Conservation (phyloP, 2,329 filamentous ascomycete species). For the Grosmannia clavigera region DNA sequence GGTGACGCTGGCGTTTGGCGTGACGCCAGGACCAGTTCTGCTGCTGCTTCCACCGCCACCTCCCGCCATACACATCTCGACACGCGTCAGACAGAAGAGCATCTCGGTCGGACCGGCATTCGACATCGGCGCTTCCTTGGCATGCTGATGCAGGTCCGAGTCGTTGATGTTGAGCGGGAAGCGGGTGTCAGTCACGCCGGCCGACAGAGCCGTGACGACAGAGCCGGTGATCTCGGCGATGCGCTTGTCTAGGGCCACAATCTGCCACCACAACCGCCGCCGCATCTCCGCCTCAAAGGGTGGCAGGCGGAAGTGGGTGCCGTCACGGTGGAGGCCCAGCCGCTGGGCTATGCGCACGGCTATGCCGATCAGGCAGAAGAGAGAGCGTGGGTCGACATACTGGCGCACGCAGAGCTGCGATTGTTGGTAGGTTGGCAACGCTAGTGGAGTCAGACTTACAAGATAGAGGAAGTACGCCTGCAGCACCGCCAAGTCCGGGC, state of each 20-base stretch:
- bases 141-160: constrained; percentile 43
- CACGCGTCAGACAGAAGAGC: constrained; percentile 43
- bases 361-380: constrained; percentile 51
- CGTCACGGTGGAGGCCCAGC: constrained; percentile 56
- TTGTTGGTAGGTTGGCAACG: constrained; percentile 16
- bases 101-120: constrained; percentile 45
- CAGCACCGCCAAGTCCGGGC: constrained; percentile 50
- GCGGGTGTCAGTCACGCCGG: constrained; percentile 39
- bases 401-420: constrained; percentile 41
- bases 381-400: constrained; percentile 46
- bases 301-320: constrained; percentile 33
- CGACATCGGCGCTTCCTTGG: constrained; percentile 38
- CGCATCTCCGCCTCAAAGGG: constrained; percentile 57
- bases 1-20: not conserved
- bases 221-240: constrained; percentile 54
- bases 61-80: constrained; percentile 44
- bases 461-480: constrained; percentile 58
- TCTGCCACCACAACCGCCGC: constrained; percentile 62
- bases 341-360: constrained; percentile 55
- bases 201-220: constrained; percentile 40
- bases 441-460: constrained; percentile 28
- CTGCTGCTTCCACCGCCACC: constrained; percentile 22
- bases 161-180: constrained; percentile 51
- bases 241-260: constrained; percentile 56
- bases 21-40: not conserved